Conservation (phyloP, 306 rosid species). For the Cicer chorassanicum region DNA sequence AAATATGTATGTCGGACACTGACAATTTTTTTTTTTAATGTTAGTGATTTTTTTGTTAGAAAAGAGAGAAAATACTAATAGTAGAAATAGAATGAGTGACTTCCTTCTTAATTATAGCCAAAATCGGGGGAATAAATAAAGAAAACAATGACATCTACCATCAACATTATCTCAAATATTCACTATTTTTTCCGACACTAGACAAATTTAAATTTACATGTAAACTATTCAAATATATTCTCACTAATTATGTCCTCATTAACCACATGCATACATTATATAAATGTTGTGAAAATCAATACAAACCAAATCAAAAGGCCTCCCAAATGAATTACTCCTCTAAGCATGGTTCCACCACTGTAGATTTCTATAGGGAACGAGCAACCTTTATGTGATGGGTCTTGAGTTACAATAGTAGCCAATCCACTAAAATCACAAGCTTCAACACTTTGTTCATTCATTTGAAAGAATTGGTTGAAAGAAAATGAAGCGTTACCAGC, state of each 20-base stretch:
- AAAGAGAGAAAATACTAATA: too few species aligned
- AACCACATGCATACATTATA: neutral
- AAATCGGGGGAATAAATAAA: too few species aligned
- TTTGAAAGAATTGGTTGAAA: slow-evolving; percentile 68
- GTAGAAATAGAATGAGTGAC: too few species aligned
- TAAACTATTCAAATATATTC: slow-evolving; percentile 7
- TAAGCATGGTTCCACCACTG: slow-evolving; percentile 49
- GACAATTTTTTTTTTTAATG: too few species aligned
- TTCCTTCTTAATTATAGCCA: too few species aligned
- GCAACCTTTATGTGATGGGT: slow-evolving; percentile 58
- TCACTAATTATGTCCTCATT: neutral
- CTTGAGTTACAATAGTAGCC: slow-evolving; percentile 48
- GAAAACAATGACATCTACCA: too few species aligned
- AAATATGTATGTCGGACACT: too few species aligned
- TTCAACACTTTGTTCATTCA: slow-evolving; percentile 64
- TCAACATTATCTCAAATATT: too few species aligned
- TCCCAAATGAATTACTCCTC: neutral
- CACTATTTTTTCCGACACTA: neutral
- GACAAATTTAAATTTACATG: neutral
- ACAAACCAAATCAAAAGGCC: slow-evolving; percentile 38
- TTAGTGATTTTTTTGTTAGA: too few species aligned
- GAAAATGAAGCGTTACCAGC: slow-evolving; percentile 59
- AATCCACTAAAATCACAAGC: slow-evolving; percentile 58
- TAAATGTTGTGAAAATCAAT: slow-evolving; percentile 40
- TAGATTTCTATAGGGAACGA: slow-evolving; percentile 55